Evolutionary conservation across 768 basidiomycete species (phyloP), one percentile per base, ranked within the genome.

Genomic region (Lentinula aciculospora): DNA sequence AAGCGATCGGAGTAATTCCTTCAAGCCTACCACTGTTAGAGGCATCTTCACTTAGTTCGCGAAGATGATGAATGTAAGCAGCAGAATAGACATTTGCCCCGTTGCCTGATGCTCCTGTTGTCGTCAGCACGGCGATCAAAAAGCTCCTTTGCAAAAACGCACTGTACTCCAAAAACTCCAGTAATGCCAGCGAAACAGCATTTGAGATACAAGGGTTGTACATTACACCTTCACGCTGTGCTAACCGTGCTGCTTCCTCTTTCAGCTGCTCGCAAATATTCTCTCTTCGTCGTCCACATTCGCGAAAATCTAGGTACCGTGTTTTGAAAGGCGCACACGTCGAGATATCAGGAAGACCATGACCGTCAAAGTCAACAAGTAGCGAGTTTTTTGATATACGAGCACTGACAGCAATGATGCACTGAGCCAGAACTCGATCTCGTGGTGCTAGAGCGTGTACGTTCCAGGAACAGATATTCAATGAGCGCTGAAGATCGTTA

Each of bases 351-450:
- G 6, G 6, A 2, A 39, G 2, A 17, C 25, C 23, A 10, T 12
- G 12, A 21, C 21, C 7, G 12, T 48, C 53, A 19, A 36, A 42
- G 21, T 54, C 58, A n/a, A 62, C 45, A 27, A 62, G 36, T 27
- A 6, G 25, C 8, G 58, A 46, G 29, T 56, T 55, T 32, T 55
- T 40, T 9, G 61, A 37, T 10, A 56, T 51, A 27, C 37, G 36
- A 37, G 61, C 44, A 44, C 58, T 19, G 19, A 51, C 25, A 15
- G 61, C 61, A n/a, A 48, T 34, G 23, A 58, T 56, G 53, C 61
- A 62, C 28, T 62, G 47, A 19, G 48, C 61, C 17, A 62, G 58
- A 23, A 57, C 61, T 3, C 58, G 45, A 9, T 58, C 54, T 4
- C 53, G 47, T 4, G 61, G 58, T 15, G 28, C 28, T 3, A 62